Base-by-base conservation (phyloP, 2,329 filamentous ascomycete genomes). In the Arthrinium phaeospermum region DNA sequence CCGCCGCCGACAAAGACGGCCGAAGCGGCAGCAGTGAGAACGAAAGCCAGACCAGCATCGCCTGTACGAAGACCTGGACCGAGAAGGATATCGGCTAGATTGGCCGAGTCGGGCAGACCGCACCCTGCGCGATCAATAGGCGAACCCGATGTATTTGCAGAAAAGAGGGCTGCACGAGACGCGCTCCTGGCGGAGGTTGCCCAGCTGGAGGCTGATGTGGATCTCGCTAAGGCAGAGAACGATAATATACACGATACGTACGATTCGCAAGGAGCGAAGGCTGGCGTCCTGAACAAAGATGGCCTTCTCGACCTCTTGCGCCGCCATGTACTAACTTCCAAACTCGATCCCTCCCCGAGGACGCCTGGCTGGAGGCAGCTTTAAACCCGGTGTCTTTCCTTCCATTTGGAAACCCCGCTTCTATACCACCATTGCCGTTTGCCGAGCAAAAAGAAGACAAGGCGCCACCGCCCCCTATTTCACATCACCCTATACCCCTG, bases 401-500 rank as follows among this genome's bases (percentile, higher is more conserved):
- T 0, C 87, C 88, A 0, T 90, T 90, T 74, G 83, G 84, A 30
- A 84, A 82, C 57, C 76, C 81, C 0, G 75, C 76, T 0, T 71
- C 80, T 0, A 73, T 79, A 0, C 70, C 81, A 4, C 77, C 81
- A 0, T 70, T 76, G 0, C 74, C 78, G 8, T 71, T 79, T 68
- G 70, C 74, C 3, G 13, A 78, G 70, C 61, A 57, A 27, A 72
- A 74, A 67, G 75, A 79, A 14, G 79, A 81, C 14, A 78, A 84
- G 4, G 77, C 83, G 3, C 78, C 82, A 6, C 80, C 81, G 30
- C 82, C 84, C 1, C 79, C 88, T 0, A 83, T 87, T 10, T 93
- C 92, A 1, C 93, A 95, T 77, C 87, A 89, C 70, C 94, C 92
- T 0, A 78, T 90, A 1, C 85, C 86, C 0, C 85, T 95, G 82